Evolutionary conservation across 140 eudicot genomes (phyloP).

Genomic region (Oenanthe javanica): DNA sequence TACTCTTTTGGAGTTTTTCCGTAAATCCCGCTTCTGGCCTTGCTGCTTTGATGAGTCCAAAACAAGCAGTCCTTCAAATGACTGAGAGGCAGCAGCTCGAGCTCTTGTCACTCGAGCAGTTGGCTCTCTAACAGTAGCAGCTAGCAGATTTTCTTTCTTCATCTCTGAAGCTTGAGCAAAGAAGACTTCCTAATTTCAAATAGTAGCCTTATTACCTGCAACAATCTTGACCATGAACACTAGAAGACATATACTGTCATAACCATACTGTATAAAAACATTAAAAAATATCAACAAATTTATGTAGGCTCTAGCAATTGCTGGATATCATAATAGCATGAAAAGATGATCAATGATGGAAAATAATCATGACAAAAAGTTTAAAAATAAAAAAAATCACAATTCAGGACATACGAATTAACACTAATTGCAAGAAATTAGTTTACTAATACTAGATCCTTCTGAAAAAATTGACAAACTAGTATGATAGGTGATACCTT

Average conservation of each 20-base stretch:
- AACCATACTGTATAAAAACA: not conserved
- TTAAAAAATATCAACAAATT: not conserved
- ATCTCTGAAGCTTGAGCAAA: conserved; percentile 16
- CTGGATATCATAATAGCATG: not conserved
- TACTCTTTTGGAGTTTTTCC: conserved; percentile 33
- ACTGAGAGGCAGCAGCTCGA: conserved; percentile 39
- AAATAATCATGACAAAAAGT: not conserved
- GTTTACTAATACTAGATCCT: conserved; percentile 3
- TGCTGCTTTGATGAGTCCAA: conserved; percentile 23
- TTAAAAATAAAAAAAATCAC: not conserved
- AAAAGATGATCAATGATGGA: not conserved
- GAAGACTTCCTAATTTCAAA: conserved; percentile 19
- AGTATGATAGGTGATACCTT: not conserved
- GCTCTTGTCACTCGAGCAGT: conserved; percentile 48
- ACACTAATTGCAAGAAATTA: not conserved
- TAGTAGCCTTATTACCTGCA: conserved; percentile 33
- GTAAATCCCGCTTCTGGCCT: conserved; percentile 18
- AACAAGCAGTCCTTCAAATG: conserved; percentile 9
- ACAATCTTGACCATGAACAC: conserved; percentile 10
- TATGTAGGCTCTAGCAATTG: not conserved
- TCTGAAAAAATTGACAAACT: not conserved
- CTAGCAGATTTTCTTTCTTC: conserved; percentile 30
- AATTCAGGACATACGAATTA: not conserved
- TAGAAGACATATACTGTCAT: not conserved
- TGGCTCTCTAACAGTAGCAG: conserved; percentile 24